Base-by-base conservation (phyloP, 192 early-diverging fungal genomes). In the Chytriomyces confervae region DNA sequence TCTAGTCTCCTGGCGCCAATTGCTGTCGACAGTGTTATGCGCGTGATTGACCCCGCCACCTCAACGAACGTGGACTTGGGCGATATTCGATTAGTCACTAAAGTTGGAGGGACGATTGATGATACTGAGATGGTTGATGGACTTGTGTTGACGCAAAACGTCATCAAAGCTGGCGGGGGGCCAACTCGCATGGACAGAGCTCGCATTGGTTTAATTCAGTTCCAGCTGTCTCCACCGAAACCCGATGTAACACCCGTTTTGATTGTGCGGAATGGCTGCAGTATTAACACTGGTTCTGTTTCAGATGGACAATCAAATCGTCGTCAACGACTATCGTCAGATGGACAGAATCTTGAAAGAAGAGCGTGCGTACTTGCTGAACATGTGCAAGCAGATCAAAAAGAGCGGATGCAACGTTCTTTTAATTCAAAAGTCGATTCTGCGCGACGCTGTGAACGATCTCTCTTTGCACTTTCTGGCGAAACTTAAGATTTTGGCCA, bases 301-400 rank as follows among this genome's bases (percentile, higher is more conserved):
- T 36, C 4, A 94, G 93, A 99, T 99, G 96, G 97, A 99, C 83
- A 99, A 99, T 87, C 96, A 98, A 83, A 94, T 99, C 66, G 91
- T 99, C 44, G 96, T 99, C 49, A 99, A 98, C 83, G 97, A 99
- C 81, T 99, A 99, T 86, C 93, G 97, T 57, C 96, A 98, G 80
- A 99, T 99, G 97, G 97, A 99, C 84, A 97, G 96, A 83, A 98
- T 99, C 81, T 85, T 99, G 70, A 99, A 99, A 84, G 97, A 99
- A 83, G 97, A 99, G 84, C 92, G 97, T 61, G 92, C 95, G 76
- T 99, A 99, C 77, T 84, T 99, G 77, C 88, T 99, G 23, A 98
- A 97, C 83, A 94, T 99, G 76, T 95, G 95, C 89, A 99, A 99
- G 84, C 97, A 96, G 87, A 97, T 99, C 82, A 99, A 99, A 83